These are phyloP conservation scores for Blastomyces percursus DNA, from an alignment of 2,329 filamentous ascomycete genomes.

Conservation along the genomic window DNA sequence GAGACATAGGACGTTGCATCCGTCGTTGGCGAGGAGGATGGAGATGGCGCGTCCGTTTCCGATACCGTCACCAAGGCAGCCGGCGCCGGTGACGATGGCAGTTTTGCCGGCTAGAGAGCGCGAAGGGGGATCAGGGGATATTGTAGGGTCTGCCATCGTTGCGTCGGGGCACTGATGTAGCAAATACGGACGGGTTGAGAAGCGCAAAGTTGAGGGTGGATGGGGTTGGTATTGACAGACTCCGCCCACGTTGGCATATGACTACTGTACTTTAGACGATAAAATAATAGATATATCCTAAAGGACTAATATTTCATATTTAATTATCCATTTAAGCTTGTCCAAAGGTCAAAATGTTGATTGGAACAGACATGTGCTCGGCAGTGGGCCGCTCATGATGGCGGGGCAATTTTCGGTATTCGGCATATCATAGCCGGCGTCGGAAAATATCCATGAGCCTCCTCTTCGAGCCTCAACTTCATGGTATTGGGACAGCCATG, in stretches of 20 bases:
- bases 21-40: constrained; percentile 49
- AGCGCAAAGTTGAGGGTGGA: not conserved
- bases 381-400: not conserved
- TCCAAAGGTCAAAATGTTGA: not conserved
- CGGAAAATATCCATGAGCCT: not conserved
- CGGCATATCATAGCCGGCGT: not conserved
- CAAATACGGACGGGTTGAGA: not conserved
- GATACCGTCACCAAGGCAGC: constrained; percentile 46
- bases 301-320: not conserved
- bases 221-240: not conserved
- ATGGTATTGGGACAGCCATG: not conserved
- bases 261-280: not conserved
- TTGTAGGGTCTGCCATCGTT: not conserved
- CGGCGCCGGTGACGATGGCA: constrained; percentile 50
- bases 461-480: too few relatives aligned
- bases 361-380: not conserved
- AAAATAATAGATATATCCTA: not conserved
- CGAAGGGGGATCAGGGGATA: constrained; percentile 17
- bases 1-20: constrained; percentile 48
- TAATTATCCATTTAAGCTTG: not conserved
- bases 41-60: constrained; percentile 50
- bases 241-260: not conserved
- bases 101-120: constrained; percentile 12
- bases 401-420: constrained; percentile 1
- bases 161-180: not conserved